phyloP scores from a whole-genome alignment of 805 yeast species.

The Schwanniomyces pseudopolymorphus region DNA sequence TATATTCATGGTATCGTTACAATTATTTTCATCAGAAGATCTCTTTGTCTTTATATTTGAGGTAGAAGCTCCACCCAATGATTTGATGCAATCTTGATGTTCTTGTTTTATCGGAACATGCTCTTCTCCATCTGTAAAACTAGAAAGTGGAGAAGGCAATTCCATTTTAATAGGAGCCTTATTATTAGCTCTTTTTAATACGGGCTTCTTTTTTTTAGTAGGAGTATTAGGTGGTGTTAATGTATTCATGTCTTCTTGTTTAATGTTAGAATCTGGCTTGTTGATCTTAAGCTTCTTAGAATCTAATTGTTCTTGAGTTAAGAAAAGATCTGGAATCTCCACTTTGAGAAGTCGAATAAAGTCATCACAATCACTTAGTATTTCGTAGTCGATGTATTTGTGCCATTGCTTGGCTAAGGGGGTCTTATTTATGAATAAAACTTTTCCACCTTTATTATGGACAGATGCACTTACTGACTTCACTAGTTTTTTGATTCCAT shows the following conservation, averaged over 20 bases:
- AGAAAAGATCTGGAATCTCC: constrained; percentile 62
- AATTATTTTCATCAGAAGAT: background rate
- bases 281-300: constrained; percentile 32
- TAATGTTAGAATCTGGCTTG: background rate
- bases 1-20: background rate
- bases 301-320: constrained; percentile 52
- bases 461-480: constrained; percentile 64
- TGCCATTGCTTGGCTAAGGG: constrained; percentile 66
- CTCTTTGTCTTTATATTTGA: background rate
- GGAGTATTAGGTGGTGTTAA: constrained; percentile 38
- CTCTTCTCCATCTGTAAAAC: constrained; percentile 21
- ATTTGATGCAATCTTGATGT: background rate
- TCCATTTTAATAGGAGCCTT: constrained; percentile 13
- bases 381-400: constrained; percentile 72
- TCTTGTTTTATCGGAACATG: constrained; percentile 2
- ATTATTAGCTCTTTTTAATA: constrained; percentile 16
- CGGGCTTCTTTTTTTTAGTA: constrained; percentile 22
- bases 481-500: constrained; percentile 82
- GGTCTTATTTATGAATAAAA: constrained; percentile 73
- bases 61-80: background rate
- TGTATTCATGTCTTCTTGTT: constrained; percentile 8
- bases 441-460: constrained; percentile 77
- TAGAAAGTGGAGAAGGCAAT: constrained; percentile 35
- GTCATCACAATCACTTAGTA: constrained; percentile 76
- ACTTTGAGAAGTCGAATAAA: constrained; percentile 61